These are phyloP conservation scores for Thalassiosira profunda DNA, from an alignment of 108 stramenopile species.

Conservation along the genomic window DNA sequence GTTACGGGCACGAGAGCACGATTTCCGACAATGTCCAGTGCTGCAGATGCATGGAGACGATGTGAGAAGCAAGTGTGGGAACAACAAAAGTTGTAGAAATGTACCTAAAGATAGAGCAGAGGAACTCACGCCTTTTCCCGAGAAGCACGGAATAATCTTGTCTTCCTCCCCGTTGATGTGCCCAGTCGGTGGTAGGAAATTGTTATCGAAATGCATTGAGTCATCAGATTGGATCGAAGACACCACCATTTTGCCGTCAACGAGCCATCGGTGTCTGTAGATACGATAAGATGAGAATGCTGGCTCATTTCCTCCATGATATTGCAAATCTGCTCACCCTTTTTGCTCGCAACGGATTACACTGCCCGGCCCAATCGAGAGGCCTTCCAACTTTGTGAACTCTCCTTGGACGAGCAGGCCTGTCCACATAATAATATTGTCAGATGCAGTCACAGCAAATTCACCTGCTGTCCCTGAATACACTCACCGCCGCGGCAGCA, in stretches of 20 bases:
- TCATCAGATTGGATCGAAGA: constrained; percentile 46
- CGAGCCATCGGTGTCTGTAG: constrained; percentile 31
- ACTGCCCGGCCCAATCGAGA: constrained; percentile 32
- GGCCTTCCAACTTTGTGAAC: constrained; percentile 49
- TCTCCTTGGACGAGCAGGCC: constrained; percentile 47
- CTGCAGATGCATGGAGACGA: too few relatives aligned
- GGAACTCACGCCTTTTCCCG: constrained; percentile 54
- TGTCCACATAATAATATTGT: too few relatives aligned
- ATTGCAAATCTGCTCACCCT: constrained; percentile 11
- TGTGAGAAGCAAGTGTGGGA: too few relatives aligned
- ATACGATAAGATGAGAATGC: neutral
- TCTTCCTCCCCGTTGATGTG: constrained; percentile 35
- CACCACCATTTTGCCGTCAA: constrained; percentile 47
- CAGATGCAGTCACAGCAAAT: too few relatives aligned
- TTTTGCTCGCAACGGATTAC: constrained; percentile 46
- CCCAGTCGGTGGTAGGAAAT: constrained; percentile 19
- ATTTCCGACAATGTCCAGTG: too few relatives aligned
- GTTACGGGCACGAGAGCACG: too few relatives aligned
- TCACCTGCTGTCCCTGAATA: neutral
- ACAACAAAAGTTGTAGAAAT: too few relatives aligned
- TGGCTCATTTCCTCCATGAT: neutral
- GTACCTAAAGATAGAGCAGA: too few relatives aligned
- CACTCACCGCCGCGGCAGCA: constrained; percentile 43
- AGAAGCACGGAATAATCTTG: constrained; percentile 44
- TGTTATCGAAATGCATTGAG: constrained; percentile 19